Evolutionary conservation across 805 yeast genomes (phyloP).

Genomic region (Saccharomycopsis amapae): DNA sequence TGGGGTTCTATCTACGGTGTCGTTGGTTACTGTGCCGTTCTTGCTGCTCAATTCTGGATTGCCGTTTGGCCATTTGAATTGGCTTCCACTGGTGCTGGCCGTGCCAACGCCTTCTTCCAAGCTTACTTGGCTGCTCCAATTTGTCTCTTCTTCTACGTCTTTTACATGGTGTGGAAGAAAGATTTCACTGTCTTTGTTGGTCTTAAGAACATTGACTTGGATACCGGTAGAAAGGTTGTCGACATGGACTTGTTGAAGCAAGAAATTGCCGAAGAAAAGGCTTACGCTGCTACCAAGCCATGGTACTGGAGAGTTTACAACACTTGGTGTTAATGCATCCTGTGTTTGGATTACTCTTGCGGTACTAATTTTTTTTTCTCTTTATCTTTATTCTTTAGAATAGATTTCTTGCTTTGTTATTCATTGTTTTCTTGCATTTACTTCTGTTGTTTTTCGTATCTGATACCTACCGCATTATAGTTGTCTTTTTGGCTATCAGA

Average conservation of each 20-base stretch:
- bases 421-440: too few species aligned
- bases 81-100: conserved; percentile 50
- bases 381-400: too few species aligned
- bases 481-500: too few species aligned
- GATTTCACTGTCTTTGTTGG: conserved; percentile 36
- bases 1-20: conserved; percentile 61
- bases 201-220: conserved; percentile 49
- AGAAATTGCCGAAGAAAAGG: conserved; percentile 47
- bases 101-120: conserved; percentile 55
- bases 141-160: conserved; percentile 46
- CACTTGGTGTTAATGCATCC: conserved; percentile 44
- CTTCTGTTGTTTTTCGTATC: too few species aligned
- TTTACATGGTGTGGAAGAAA: conserved; percentile 48
- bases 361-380: too few species aligned
- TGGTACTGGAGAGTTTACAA: conserved; percentile 37
- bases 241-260: conserved; percentile 47
- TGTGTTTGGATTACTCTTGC: too few species aligned
- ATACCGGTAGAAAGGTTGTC: conserved; percentile 52
- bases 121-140: conserved; percentile 60
- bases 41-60: conserved; percentile 76
- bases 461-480: too few species aligned
- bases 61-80: conserved; percentile 67
- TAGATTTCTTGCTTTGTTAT: too few species aligned
- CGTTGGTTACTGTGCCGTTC: conserved; percentile 47
- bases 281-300: conserved; percentile 36